Conservation (phyloP, 768 basidiomycete genomes). For the Mycena venus region DNA sequence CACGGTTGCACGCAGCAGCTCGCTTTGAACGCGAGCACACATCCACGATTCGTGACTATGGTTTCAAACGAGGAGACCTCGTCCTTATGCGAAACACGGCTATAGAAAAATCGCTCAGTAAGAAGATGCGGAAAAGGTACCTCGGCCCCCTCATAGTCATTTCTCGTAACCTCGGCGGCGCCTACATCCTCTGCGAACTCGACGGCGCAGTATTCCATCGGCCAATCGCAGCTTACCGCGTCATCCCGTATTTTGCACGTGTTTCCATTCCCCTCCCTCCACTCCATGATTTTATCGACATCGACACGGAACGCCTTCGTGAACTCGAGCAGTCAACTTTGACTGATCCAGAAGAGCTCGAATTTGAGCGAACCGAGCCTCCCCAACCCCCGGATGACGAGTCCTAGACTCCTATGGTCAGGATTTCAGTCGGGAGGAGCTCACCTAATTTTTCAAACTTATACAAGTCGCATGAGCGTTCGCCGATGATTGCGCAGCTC, state of each 20-base stretch:
- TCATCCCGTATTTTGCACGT: conserved; percentile 38
- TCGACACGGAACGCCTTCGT: too few species aligned
- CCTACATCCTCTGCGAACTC: too few species aligned
- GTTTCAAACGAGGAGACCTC: conserved; percentile 45
- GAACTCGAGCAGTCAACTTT: too few species aligned
- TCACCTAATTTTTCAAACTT: neutral
- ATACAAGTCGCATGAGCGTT: neutral
- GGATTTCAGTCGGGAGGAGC: neutral
- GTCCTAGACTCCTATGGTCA: neutral
- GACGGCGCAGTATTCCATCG: conserved; percentile 36
- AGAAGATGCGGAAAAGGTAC: too few species aligned
- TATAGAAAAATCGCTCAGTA: too few species aligned
- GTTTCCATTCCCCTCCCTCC: conserved; percentile 6
- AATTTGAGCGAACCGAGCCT: neutral
- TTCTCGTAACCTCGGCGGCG: conserved; percentile 40
- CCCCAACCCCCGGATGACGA: neutral
- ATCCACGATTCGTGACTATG: too few species aligned
- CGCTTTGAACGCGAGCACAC: conserved; percentile 36
- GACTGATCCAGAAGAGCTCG: too few species aligned
- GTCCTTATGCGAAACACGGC: too few species aligned
- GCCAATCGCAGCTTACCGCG: conserved; percentile 38
- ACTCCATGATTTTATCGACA: too few species aligned
- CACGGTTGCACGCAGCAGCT: conserved; percentile 23
- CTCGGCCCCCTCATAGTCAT: too few species aligned
- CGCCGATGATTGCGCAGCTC: neutral